phyloP scores from a whole-genome alignment of 225 moss, liverwort and hornwort genomes.

The Climacium dendroides region DNA sequence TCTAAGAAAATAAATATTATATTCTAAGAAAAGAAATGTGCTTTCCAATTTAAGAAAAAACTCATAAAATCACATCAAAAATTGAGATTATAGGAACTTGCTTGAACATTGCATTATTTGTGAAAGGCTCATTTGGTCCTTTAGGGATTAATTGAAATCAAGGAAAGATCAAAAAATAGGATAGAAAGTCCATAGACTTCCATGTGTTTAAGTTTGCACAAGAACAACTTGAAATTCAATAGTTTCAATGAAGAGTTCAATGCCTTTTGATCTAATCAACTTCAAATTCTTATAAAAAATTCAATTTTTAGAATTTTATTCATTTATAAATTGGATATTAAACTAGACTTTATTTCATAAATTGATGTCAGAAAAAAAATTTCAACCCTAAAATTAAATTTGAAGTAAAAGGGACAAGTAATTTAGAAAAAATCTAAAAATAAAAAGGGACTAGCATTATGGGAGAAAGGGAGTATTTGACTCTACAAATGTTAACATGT shows the following conservation, averaged over 20 bases:
- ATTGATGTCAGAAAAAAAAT: too few species aligned
- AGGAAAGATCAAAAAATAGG: neutral
- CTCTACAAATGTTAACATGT: neutral
- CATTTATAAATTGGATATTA: neutral
- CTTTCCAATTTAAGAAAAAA: too few species aligned
- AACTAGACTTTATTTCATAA: neutral
- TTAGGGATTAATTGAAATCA: neutral
- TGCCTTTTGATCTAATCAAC: neutral
- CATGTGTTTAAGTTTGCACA: neutral
- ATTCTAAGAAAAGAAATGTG: too few species aligned
- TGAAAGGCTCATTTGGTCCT: too few species aligned
- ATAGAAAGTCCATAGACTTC: too few species aligned
- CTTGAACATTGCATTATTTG: too few species aligned
- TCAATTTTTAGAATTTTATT: too few species aligned
- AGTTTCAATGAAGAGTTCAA: neutral
- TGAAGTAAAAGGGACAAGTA: rapidly evolving
- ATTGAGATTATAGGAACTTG: too few species aligned
- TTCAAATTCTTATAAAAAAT: neutral
- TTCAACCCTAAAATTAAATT: neutral
- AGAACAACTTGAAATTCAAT: neutral
- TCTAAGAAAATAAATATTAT: too few species aligned
- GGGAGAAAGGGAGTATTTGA: neutral
- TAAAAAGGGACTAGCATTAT: neutral
- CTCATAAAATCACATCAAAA: too few species aligned
- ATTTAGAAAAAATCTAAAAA: too few species aligned